A percentile compares a stretch with the other conserved stretches of the same genome.
Conservation (phyloP, 78 protist species). For the Anaeramoeba ignava region DNA sequence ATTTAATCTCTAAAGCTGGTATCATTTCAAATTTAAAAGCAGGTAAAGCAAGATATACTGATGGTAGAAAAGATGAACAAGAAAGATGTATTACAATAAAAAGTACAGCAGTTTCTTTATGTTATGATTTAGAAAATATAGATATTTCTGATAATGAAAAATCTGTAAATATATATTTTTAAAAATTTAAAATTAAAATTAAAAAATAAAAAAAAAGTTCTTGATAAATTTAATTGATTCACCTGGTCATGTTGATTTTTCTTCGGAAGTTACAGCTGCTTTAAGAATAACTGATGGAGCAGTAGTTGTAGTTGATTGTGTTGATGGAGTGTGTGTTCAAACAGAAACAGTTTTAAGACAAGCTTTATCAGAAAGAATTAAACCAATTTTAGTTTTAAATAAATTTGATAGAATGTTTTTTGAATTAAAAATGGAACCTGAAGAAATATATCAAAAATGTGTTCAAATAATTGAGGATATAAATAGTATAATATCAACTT, state of each 20-base stretch:
- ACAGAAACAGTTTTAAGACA: conserved; percentile 98
- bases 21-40: conserved; percentile 84
- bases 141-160: no score
- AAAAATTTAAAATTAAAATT: no score
- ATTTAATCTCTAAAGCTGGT: conserved; percentile 92
- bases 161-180: no score
- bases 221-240: conserved; percentile 93
- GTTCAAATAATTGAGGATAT: conserved; percentile 67
- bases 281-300: conserved; percentile 99
- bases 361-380: conserved; percentile 95
- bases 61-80: conserved; percentile 94
- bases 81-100: conserved; percentile 98
- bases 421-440: conserved; percentile 80
- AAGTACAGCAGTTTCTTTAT: conserved; percentile 90
- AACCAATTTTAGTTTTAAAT: conserved; percentile 90
- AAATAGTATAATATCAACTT: conserved; percentile 61
- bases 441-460: conserved; percentile 77
- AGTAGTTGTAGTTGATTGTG: conserved; percentile 97
- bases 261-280: conserved; percentile 92
- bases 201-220: conserved; percentile 43
- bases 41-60: conserved; percentile 90
- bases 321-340: conserved; percentile 98
- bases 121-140: conserved; percentile 57
- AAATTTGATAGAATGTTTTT: conserved; percentile 94
- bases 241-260: conserved; percentile 94